These are phyloP conservation scores for Lolium perenne DNA, from an alignment of 176 grass and related monocot genomes.

Conservation along the genomic window DNA sequence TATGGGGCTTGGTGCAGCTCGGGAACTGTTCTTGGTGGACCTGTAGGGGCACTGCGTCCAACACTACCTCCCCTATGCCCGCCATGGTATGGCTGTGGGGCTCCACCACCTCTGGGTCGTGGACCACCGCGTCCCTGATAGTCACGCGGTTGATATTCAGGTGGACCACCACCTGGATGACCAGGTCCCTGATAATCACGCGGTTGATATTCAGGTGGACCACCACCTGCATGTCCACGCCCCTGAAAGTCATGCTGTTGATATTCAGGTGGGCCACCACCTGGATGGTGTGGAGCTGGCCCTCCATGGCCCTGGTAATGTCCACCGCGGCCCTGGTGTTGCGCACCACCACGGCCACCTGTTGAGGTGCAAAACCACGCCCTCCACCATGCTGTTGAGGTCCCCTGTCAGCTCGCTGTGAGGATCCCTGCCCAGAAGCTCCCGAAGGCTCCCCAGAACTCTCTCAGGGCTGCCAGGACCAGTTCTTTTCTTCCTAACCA, in stretches of 20 bases:
- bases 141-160: slow-evolving; percentile 66
- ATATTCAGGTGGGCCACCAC: slow-evolving; percentile 28
- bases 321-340: slow-evolving; percentile 60
- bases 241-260: slow-evolving; percentile 40
- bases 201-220: slow-evolving; percentile 19
- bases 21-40: slow-evolving; percentile 83
- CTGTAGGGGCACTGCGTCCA: slow-evolving; percentile 60
- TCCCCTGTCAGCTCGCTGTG: slow-evolving; percentile 55
- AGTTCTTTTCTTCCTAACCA: no score
- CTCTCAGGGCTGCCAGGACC: no score
- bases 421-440: no score
- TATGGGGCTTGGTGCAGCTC: slow-evolving; percentile 97
- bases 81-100: slow-evolving; percentile 67
- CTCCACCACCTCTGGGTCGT: slow-evolving; percentile 53
- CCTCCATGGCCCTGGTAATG: slow-evolving; percentile 61
- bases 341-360: slow-evolving; percentile 59
- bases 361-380: slow-evolving; percentile 66
- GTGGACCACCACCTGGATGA: slow-evolving; percentile 55
- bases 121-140: slow-evolving; percentile 69
- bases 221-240: slow-evolving; percentile 33
- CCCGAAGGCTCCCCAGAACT: no score
- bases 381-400: slow-evolving; percentile 56
- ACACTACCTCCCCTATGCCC: slow-evolving; percentile 59
- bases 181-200: slow-evolving; percentile 8
- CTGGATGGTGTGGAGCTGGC: slow-evolving; percentile 5